phyloP scores from a whole-genome alignment of 768 basidiomycete genomes.

The Leccinellum rugosiceps region DNA sequence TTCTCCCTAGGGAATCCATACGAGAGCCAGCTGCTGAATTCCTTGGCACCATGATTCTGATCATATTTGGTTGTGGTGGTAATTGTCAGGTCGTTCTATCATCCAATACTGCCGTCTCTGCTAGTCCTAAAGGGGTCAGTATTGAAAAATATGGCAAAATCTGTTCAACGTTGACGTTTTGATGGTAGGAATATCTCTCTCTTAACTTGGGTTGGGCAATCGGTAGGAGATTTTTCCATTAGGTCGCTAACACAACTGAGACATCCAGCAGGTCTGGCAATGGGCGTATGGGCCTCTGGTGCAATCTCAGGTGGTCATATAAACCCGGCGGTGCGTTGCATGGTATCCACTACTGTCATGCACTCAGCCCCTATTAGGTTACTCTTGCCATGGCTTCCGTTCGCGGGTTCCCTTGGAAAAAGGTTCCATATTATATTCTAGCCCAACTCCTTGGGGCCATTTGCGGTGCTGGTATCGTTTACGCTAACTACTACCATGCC shows the following conservation, averaged over 20 bases:
- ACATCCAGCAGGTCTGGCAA: slow-evolving; percentile 41
- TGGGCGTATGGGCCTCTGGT: slow-evolving; percentile 66
- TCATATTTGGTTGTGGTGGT: slow-evolving; percentile 58
- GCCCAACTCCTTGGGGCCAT: slow-evolving; percentile 62
- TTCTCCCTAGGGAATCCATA: slow-evolving; percentile 37
- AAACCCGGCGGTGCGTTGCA: slow-evolving; percentile 57
- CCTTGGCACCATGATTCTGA: slow-evolving; percentile 53
- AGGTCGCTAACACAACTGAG: background rate
- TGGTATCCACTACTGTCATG: background rate
- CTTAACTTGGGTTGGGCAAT: slow-evolving; percentile 32
- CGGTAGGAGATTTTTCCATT: slow-evolving; percentile 17
- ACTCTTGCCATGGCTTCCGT: slow-evolving; percentile 67
- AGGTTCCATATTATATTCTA: slow-evolving; percentile 68
- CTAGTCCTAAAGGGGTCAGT: slow-evolving; percentile 56
- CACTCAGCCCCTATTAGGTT: slow-evolving; percentile 40
- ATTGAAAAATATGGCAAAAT: background rate
- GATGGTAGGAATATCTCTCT: slow-evolving; percentile 21
- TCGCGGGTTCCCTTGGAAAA: slow-evolving; percentile 76
- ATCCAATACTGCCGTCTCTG: slow-evolving; percentile 40
- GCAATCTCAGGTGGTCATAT: slow-evolving; percentile 75
- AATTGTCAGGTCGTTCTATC: slow-evolving; percentile 57
- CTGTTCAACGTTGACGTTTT: background rate
- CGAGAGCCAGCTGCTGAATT: slow-evolving; percentile 66
- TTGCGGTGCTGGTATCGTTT: slow-evolving; percentile 54
- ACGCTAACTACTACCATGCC: slow-evolving; percentile 65